Evolutionary conservation across 192 early-diverging fungal genomes (phyloP).

Genomic region (Gigaspora rosea): DNA sequence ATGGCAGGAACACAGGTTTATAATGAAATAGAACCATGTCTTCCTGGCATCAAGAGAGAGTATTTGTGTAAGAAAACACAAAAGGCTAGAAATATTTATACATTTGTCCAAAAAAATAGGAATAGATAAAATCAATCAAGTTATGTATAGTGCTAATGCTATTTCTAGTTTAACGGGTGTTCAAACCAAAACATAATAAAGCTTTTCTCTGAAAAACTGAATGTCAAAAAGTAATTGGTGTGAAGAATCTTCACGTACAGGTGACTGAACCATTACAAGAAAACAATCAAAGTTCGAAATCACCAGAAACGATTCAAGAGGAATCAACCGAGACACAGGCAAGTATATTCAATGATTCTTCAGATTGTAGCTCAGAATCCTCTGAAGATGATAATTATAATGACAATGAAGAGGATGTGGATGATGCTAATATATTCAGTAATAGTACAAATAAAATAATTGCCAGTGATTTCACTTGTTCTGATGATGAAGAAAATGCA

Average conservation of each 20-base stretch:
- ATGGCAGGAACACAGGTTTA: conserved; percentile 17
- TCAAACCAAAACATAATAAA: conserved; percentile 13
- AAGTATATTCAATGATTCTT: background rate
- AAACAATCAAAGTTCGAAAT: too few relatives aligned
- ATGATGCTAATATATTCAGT: too few relatives aligned
- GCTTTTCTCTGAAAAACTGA: background rate
- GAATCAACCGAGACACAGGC: background rate
- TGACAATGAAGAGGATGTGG: too few relatives aligned
- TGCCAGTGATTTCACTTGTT: too few relatives aligned
- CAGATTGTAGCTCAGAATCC: too few relatives aligned
- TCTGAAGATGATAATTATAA: too few relatives aligned
- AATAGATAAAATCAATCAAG: conserved; percentile 21
- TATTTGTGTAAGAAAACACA: conserved; percentile 16
- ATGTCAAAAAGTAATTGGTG: conserved; percentile 7
- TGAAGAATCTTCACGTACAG: conserved; percentile 12
- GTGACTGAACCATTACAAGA: conserved; percentile 4
- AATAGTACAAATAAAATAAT: too few relatives aligned
- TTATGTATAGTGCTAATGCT: conserved; percentile 21
- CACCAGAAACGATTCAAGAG: too few relatives aligned
- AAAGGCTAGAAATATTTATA: conserved; percentile 20
- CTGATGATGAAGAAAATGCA: too few relatives aligned
- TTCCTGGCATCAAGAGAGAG: conserved; percentile 16
- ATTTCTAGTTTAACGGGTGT: conserved; percentile 8
- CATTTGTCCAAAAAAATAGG: conserved; percentile 12
- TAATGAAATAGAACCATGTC: conserved; percentile 12